Base-by-base conservation (phyloP, 2,329 filamentous ascomycete genomes). In the Rhynchosporium secalis region DNA sequence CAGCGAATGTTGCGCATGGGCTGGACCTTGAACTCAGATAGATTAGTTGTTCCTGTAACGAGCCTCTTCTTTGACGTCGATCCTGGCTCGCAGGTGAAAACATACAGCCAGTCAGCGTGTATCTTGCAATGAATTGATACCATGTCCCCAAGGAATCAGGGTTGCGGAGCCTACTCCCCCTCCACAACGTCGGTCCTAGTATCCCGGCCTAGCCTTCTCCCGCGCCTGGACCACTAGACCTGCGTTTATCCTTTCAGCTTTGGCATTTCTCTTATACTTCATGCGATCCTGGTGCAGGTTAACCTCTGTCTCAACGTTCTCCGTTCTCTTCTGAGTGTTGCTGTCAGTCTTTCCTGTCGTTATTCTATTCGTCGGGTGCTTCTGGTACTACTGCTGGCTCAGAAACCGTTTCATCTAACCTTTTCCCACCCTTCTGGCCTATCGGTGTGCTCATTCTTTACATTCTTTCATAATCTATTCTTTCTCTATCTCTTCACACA, bases 381-480 rank as follows among this genome's bases (percentile, higher is more conserved):
- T 66, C 64, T 69, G 63, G 58, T 69, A 62, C 63, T 62, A 66
- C 72, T 73, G 71, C 71, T 74, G 71, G 72, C 64, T 73, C 72
- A 73, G 71, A 68, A 70, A 67, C 57, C 66, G 68, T 67, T 71
- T 70, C 65, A 70, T 68, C 61, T 68, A 68, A 62, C 31, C 61
- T 67, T 69, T 60, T 68, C 64, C 59, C 66, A 66, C 68, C 64
- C 61, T 66, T 67, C 71, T 70, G 70, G 68, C 65, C 56, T 68
- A 69, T 70, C 66, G 66, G 69, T 68, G 62, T 62, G 31, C 46
- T 67, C 67, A 68, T 61, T 71, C 64, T 61, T 65, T 67, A 65
- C 65, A 62, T 66, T 62, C 61, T 61, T 64, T 65, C 65, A 58
- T 60, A 65, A 60, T 56, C 57, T 43, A 61, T 38, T 40, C 62